Evolutionary conservation across 306 rosid genomes (phyloP), one percentile per base, ranked within the genome.

Genomic region (Gastrolobium villosum): DNA sequence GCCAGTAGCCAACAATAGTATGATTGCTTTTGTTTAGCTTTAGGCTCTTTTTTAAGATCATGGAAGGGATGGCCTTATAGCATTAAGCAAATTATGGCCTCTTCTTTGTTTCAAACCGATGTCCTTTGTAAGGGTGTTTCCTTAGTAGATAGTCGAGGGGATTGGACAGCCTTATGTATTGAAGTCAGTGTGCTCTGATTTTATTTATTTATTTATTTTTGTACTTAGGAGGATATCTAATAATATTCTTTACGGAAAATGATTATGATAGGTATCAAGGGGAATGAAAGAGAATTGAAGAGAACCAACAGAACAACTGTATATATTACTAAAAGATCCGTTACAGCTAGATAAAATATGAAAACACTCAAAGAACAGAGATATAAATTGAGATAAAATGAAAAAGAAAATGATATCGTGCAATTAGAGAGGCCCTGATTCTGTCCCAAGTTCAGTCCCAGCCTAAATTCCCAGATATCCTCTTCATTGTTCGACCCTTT

Each of bases 181-280:
- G 48, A 53, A 39, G 66, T 55, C 41, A 6, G 5, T 8, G 1
- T 64, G 34, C 50, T 31, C 20, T 48, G 63, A 70, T 20, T 35
- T 34, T 2, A 10, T 70, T 5, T 70, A 46, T 68, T 4, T 68
- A 46, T 64, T 65, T 65, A 20, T 67, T 67, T 66, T 31, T 36
- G 28, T 39, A 13, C 10, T 52, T 53, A 55, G 26, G 53, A 10
- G n/a, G 20, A 53, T 37, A 26, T 37, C 26, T 10, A 40, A 14
- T 30, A 40, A 40, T 4, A 35, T 71, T 52, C 62, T 37, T 72
- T 39, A 37, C 1, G 6, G 26, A 54, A 37, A 49, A 50, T 14
- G 26, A 20, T 20, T 20, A 20, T 20, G 26, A 20, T 20, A 20
- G 26, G 26, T 20, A 20, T 20, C 26, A 20, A 20, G 26, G 26